phyloP scores from a whole-genome alignment of 2,329 filamentous ascomycete species.

The Beauveria pseudobassiana region DNA sequence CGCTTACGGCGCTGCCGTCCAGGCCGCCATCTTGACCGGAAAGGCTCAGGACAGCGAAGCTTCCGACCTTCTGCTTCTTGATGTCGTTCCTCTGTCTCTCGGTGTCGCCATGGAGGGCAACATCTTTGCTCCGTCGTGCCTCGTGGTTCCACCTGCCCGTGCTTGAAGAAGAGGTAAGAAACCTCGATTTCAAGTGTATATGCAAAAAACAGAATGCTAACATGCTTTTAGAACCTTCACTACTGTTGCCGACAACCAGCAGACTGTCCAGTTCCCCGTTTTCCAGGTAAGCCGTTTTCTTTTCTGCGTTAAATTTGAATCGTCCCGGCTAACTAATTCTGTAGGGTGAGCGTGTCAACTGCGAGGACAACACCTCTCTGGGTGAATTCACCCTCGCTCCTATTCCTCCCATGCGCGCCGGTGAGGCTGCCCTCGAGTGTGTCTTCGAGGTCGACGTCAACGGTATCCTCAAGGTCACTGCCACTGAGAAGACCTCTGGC shows the following conservation, averaged over 20 bases:
- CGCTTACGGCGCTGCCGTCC: conserved; percentile 93
- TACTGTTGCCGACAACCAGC: conserved; percentile 70
- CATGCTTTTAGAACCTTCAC: conserved; percentile 59
- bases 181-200: not conserved
- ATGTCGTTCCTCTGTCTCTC: conserved; percentile 92
- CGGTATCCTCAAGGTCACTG: conserved; percentile 98
- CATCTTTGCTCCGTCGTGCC: conserved; percentile 92
- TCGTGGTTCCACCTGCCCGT: conserved; percentile 68
- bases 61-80: conserved; percentile 86
- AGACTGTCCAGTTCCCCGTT: conserved; percentile 83
- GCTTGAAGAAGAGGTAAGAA: conserved; percentile 60
- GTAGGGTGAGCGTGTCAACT: conserved; percentile 97
- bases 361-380: conserved; percentile 94
- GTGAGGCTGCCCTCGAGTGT: conserved; percentile 92
- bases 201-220: conserved; percentile 2
- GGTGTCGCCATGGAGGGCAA: conserved; percentile 99
- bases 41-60: conserved; percentile 96
- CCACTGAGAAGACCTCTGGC: conserved; percentile 97
- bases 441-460: conserved; percentile 99
- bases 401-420: conserved; percentile 80
- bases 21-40: conserved; percentile 96
- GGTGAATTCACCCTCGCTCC: conserved; percentile 96
- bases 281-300: conserved; percentile 26
- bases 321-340: not conserved
- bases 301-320: not conserved